Evolutionary conservation across 257 asterid genomes (phyloP).

Genomic region (Datura wrightii): DNA sequence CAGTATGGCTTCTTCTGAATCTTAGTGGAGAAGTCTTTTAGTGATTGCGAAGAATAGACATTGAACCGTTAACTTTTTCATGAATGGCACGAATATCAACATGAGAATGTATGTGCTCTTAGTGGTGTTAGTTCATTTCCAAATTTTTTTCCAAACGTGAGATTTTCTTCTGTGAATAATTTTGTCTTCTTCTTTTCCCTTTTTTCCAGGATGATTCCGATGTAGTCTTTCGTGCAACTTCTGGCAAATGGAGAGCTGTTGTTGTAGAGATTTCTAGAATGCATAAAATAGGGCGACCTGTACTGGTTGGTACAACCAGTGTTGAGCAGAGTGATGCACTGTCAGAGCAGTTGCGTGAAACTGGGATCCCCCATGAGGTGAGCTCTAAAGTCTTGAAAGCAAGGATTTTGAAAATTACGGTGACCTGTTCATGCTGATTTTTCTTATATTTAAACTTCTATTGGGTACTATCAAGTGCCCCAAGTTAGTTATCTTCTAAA

Average conservation of each 20-base stretch:
- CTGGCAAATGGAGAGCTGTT: constrained; percentile 96
- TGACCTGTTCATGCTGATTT: constrained; percentile 27
- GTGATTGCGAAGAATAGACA: background rate
- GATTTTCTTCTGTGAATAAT: constrained; percentile 21
- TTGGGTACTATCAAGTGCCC: background rate
- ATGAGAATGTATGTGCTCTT: constrained; percentile 1
- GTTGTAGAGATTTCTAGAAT: constrained; percentile 97
- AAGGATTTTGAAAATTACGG: constrained; percentile 14
- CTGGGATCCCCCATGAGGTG: constrained; percentile 94
- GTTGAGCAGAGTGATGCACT: constrained; percentile 98
- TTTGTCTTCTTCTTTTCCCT: constrained; percentile 25
- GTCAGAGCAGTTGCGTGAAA: constrained; percentile 84
- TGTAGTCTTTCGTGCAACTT: constrained; percentile 88
- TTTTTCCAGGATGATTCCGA: constrained; percentile 86
- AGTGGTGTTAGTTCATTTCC: background rate
- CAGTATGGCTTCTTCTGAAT: constrained; percentile 12
- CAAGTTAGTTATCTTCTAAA: constrained; percentile 28
- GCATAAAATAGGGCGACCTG: constrained; percentile 97
- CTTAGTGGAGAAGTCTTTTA: background rate
- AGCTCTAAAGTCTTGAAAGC: constrained; percentile 30
- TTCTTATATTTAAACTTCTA: background rate
- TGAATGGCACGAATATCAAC: constrained; percentile 14
- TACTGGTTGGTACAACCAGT: constrained; percentile 97
- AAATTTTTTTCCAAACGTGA: background rate
- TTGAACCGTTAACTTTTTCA: background rate